Evolutionary conservation across 495 filamentous ascomycete species (phyloP), one percentile per base, ranked within the genome.

Genomic region (Xylaria curta): DNA sequence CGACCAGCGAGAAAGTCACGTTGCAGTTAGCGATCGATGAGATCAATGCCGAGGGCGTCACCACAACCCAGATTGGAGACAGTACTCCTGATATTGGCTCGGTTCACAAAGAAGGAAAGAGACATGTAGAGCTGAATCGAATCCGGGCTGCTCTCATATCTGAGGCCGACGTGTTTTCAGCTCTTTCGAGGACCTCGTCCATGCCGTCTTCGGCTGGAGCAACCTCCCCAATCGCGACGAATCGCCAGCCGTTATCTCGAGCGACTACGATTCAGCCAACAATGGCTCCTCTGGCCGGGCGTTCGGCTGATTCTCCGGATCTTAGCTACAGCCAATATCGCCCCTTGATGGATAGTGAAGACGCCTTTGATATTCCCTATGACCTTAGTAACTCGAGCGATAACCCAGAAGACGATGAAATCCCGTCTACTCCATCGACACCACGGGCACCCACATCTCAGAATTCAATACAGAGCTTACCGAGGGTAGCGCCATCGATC

Each of bases 161-260:
- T 19, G 91, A 94, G 66, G 87, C 92, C 19, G 85, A 88, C 53
- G 84, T 94, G 0, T 95, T 95, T 72, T 89, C 91, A 10, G 88
- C 87, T 7, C 83, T 92, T 69, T 82, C 87, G 21, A 85, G 85
- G 21, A 90, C 90, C 21, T 85, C 88, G 2, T 87, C 87, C 2
- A 86, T 89, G 75, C 83, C 86, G 5, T 92, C 91, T 49, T 90
- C 91, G n/a, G 81, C 83, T 3, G 86, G 84, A 38, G 85, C 87
- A 5, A 82, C 82, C 13, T 86, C 83, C 7, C 83, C 84, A 3
- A 44, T 71, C 15, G 28, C 67, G 31, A 58, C 76, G 40, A 70
- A 38, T 65, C 78, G 63, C 60, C 77, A 26, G n/a, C 77, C 56
- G 31, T 68, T 49, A 58, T 78, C 73, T 44, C 73, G 64, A 17